Evolutionary conservation across 148 eudicot genomes (phyloP), one percentile per base, ranked within the genome.

Genomic region (Salicornia ramosissima): DNA sequence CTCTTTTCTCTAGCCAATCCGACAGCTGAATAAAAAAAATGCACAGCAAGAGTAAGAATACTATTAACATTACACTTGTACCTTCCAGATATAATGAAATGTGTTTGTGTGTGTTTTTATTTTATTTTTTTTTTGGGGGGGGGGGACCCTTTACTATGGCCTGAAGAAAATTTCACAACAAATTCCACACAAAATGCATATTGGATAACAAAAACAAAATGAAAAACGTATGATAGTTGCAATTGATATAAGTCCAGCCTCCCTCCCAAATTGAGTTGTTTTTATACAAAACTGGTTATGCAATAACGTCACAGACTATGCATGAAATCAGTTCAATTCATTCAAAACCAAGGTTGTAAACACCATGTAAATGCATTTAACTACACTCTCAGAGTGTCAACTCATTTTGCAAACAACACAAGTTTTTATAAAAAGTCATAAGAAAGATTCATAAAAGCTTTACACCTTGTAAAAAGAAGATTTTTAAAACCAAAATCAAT

Each of bases 1-100:
- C 81, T 11, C 62, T 77, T 39, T 77, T 65, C 74, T 90, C 92
- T 66, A 87, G 61, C 97, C 97, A 94, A 75, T 94, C 97, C 10
- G 86, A 90, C 46, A 94, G 71, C 98, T 90, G 83, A 64, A 70
- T 51, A 65, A 36, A 67, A n/a, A 24, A 28, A 61, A 10, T 53
- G 54, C 31, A 15, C 19, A 24, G n/a, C 33, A 61, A 6, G 33
- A 5, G 43, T 6, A 45, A 14, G 15, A 28, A 43, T 31, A 39
- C 55, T 1, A 63, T 24, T 15, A 34, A 6, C 15, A 57, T 10
- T 8, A 34, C 46, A 59, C 60, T 2, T 5, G 6, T 56, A 46
- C 6, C 6, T 16, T 14, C 21, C 18, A 56, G 2, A 43, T 42
- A 26, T n/a, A 4, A 36, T 36, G 40, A 3, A 36, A 36, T 36